Evolutionary conservation across 169 alveolate genomes (phyloP).

Genomic region (Besnoitia besnoiti): DNA sequence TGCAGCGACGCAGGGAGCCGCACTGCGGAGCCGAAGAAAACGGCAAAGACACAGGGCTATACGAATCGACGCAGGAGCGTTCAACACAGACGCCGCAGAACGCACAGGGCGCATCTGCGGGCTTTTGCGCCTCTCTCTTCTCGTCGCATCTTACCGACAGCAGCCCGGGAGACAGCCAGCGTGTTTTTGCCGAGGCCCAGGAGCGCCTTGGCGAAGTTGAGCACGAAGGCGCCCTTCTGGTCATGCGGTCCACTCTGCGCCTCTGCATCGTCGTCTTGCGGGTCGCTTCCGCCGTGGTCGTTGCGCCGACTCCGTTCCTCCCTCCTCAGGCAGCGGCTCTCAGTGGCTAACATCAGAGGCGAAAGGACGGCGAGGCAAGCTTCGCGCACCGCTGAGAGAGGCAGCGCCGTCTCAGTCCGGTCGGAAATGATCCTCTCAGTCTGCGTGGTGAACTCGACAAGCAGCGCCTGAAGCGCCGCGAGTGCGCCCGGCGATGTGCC

Average conservation of each 20-base stretch:
- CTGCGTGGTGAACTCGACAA: not conserved
- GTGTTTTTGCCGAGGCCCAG: not conserved
- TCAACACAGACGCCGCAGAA: not conserved
- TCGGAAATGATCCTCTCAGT: conserved; percentile 17
- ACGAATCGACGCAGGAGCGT: not conserved
- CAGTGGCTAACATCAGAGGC: conserved; percentile 45
- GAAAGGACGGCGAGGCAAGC: conserved; percentile 24
- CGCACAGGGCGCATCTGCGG: not conserved
- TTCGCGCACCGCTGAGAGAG: not conserved
- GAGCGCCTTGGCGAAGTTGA: not conserved
- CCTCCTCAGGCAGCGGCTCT: not conserved
- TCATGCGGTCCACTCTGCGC: not conserved
- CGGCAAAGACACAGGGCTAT: not conserved
- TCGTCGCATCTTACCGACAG: conserved; percentile 21
- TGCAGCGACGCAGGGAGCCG: no score
- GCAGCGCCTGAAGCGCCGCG: not conserved
- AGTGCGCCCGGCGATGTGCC: not conserved
- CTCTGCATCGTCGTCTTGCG: not conserved
- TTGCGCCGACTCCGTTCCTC: not conserved
- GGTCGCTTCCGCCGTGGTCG: not conserved
- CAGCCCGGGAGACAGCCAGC: conserved; percentile 38
- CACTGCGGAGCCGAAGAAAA: no score
- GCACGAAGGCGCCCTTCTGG: not conserved
- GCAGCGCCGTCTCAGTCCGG: conserved; percentile 37
- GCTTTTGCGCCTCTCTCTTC: not conserved